Conservation (phyloP, 1,139 yeast species). For the Saccharomycopsis hybrid region DNA sequence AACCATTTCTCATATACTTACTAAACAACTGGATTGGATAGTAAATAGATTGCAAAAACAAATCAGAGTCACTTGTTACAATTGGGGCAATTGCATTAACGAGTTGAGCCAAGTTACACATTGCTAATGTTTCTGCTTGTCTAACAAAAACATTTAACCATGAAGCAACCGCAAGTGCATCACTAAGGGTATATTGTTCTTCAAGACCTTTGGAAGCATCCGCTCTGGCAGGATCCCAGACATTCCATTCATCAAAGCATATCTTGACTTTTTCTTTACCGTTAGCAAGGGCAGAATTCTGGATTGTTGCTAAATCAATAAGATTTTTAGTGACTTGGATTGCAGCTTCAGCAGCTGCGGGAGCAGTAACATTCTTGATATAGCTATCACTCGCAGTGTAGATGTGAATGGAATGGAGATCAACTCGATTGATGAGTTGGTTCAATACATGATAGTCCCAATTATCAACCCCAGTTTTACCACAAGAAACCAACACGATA, state of each 20-base stretch:
- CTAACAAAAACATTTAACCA: conserved; percentile 33
- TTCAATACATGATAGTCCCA: conserved; percentile 31
- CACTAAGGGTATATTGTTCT: conserved; percentile 30
- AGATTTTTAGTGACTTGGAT: conserved; percentile 29
- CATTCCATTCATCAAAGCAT: conserved; percentile 35
- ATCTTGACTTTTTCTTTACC: conserved; percentile 27
- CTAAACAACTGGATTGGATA: conserved; percentile 29
- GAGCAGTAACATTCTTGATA: conserved; percentile 29
- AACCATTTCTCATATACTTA: conserved; percentile 30
- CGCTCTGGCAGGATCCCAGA: conserved; percentile 33
- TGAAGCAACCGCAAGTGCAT: conserved; percentile 32
- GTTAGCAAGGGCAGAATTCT: conserved; percentile 20
- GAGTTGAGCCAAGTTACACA: conserved; percentile 33
- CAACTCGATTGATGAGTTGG: conserved; percentile 28
- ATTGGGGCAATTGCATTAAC: conserved; percentile 35
- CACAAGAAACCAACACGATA: conserved; percentile 30
- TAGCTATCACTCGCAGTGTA: conserved; percentile 29
- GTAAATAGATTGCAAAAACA: conserved; percentile 31
- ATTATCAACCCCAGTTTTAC: conserved; percentile 28
- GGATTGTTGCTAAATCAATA: conserved; percentile 29
- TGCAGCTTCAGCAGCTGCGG: conserved; percentile 31
- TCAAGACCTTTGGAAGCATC: conserved; percentile 31
- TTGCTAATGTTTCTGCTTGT: conserved; percentile 29
- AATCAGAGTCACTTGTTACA: conserved; percentile 27
- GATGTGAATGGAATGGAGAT: conserved; percentile 31